Percentiles rank a stretch among this genome's conserved stretches.
Evolutionary conservation across 768 basidiomycete genomes (phyloP).

Genomic region (Pleurotus ostreatus): DNA sequence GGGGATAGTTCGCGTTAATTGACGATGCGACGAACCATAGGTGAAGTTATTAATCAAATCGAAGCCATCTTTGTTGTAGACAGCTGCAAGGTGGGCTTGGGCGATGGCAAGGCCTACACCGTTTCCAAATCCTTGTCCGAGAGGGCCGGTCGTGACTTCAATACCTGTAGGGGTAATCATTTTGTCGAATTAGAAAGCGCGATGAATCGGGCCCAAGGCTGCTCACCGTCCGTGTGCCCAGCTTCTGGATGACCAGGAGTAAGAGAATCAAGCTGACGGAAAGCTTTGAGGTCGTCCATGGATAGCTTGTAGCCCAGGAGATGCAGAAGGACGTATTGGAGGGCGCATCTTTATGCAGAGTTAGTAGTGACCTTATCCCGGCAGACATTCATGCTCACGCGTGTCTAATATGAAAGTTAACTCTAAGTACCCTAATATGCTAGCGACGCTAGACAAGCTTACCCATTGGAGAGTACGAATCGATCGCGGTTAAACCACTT

Average conservation of each 20-base stretch:
- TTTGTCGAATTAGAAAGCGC: conserved; percentile 8
- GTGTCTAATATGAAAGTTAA: conserved; percentile 43
- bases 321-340: conserved; percentile 91
- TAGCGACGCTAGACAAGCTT: conserved; percentile 23
- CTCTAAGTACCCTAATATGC: conserved; percentile 6
- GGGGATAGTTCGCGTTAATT: not conserved
- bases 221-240: conserved; percentile 44
- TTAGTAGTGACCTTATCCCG: conserved; percentile 2
- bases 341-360: conserved; percentile 63
- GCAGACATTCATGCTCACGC: conserved; percentile 47
- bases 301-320: conserved; percentile 89
- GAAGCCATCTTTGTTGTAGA: conserved; percentile 85
- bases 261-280: conserved; percentile 86
- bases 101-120: conserved; percentile 93
- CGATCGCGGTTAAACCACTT: conserved; percentile 97
- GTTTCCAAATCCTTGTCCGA: conserved; percentile 93
- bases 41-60: conserved; percentile 83
- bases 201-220: not conserved
- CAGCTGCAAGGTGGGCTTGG: conserved; percentile 85
- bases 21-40: conserved; percentile 51
- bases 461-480: conserved; percentile 96
- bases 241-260: conserved; percentile 93
- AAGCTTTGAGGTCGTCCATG: conserved; percentile 87
- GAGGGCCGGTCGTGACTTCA: conserved; percentile 93
- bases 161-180: conserved; percentile 39